Conservation (phyloP, 352 stramenopile species). For the Globisporangium perplexum region DNA sequence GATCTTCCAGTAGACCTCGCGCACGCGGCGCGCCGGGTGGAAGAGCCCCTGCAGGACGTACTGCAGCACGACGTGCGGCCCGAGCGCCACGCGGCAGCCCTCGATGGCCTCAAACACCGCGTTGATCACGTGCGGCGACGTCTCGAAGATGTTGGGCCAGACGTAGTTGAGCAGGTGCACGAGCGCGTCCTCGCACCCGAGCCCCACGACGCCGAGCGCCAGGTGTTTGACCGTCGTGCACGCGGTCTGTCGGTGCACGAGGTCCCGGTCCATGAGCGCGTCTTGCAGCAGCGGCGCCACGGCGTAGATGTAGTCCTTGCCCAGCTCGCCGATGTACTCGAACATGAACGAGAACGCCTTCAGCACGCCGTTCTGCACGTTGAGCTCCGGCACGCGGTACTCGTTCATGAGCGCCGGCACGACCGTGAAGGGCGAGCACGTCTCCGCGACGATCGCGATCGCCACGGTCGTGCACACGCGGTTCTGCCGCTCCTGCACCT, state of each 20-base stretch:
- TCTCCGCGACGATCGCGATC: conserved; percentile 99
- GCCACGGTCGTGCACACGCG: conserved; percentile 99
- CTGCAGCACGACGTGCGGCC: conserved; percentile 94
- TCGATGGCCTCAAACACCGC: conserved; percentile 98
- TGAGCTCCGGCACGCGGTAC: conserved; percentile 98
- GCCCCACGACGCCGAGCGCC: conserved; percentile 93
- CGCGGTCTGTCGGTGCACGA: conserved; percentile 98
- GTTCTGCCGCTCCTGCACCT: conserved; percentile 99
- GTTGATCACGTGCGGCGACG: conserved; percentile 98
- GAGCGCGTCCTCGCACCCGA: conserved; percentile 98
- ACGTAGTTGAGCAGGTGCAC: conserved; percentile 99
- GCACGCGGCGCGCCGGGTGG: conserved; percentile 96
- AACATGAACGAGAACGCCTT: conserved; percentile 99
- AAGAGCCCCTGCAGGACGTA: conserved; percentile 98
- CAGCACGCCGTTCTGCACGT: conserved; percentile 99
- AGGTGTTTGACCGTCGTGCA: conserved; percentile 98
- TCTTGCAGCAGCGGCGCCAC: conserved; percentile 98
- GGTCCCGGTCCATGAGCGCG: conserved; percentile 98
- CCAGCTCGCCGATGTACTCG: conserved; percentile 99
- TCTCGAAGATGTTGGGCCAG: conserved; percentile 99
- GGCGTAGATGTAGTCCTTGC: conserved; percentile 99
- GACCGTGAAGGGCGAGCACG: conserved; percentile 98
- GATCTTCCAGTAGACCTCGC: conserved; percentile 99
- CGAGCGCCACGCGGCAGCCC: conserved; percentile 94
- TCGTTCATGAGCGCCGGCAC: conserved; percentile 99